Conservation (phyloP, 2,329 filamentous ascomycete genomes). For the Scytalidium lignicola region DNA sequence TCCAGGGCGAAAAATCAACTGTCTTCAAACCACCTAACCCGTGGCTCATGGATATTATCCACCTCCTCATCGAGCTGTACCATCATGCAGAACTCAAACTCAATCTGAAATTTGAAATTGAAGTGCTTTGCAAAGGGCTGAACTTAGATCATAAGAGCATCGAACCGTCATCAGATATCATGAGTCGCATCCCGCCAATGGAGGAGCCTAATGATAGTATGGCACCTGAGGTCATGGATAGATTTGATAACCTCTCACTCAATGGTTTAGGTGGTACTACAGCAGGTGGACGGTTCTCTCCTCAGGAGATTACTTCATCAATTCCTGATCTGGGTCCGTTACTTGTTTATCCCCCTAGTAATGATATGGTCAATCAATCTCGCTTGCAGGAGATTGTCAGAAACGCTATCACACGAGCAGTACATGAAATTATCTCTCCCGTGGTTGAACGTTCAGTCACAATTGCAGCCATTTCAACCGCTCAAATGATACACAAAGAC, state of each 20-base stretch:
- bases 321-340: conserved; percentile 79
- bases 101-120: conserved; percentile 97
- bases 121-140: conserved; percentile 90
- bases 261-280: conserved; percentile 67
- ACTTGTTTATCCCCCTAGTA: conserved; percentile 75
- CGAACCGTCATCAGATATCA: conserved; percentile 79
- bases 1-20: conserved; percentile 76
- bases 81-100: conserved; percentile 89
- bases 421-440: conserved; percentile 94
- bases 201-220: conserved; percentile 54
- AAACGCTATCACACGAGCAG: conserved; percentile 79
- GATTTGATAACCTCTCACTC: conserved; percentile 77
- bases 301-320: conserved; percentile 70
- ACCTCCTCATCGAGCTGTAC: conserved; percentile 87
- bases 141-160: conserved; percentile 90
- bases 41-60: conserved; percentile 95
- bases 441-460: conserved; percentile 97
- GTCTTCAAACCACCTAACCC: conserved; percentile 94
- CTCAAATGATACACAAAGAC: conserved; percentile 93
- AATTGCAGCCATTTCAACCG: conserved; percentile 93
- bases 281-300: conserved; percentile 67
- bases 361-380: conserved; percentile 67
- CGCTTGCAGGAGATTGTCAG: conserved; percentile 74
- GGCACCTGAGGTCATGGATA: conserved; percentile 65
- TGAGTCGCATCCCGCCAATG: conserved; percentile 61